Conservation (phyloP, 192 early-diverging fungal genomes). For the Coemansia sp. region DNA sequence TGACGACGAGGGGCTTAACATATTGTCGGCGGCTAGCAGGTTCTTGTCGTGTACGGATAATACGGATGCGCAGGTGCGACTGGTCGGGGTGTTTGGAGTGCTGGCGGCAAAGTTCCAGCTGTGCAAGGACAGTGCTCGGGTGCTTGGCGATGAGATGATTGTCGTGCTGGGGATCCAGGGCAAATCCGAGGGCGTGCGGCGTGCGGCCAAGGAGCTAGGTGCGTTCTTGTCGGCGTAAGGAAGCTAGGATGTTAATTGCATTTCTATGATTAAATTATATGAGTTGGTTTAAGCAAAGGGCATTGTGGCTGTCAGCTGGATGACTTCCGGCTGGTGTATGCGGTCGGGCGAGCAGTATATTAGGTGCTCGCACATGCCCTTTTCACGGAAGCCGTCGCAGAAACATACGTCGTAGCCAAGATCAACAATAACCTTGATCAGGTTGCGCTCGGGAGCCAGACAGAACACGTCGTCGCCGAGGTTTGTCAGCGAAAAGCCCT, state of each 20-base stretch:
- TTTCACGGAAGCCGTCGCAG: conserved; percentile 16
- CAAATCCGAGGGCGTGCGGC: conserved; percentile 21
- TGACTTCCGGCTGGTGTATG: conserved; percentile 34
- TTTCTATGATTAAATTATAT: too few species aligned
- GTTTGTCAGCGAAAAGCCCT: background rate
- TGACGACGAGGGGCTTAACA: conserved; percentile 36
- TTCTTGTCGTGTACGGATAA: conserved; percentile 24
- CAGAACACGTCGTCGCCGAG: conserved; percentile 11
- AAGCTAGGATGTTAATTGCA: too few species aligned
- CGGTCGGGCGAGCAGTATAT: conserved; percentile 20
- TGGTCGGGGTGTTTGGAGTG: conserved; percentile 45
- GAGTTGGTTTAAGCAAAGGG: conserved; percentile 21
- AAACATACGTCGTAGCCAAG: conserved; percentile 27
- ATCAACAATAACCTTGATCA: conserved; percentile 22
- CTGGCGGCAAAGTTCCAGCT: conserved; percentile 40
- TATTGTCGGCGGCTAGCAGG: conserved; percentile 30
- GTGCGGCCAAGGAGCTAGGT: conserved; percentile 30
- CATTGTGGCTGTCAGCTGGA: conserved; percentile 14
- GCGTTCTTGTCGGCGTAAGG: background rate
- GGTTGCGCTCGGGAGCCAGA: conserved; percentile 2
- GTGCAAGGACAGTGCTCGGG: conserved; percentile 48
- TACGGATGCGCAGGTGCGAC: conserved; percentile 39
- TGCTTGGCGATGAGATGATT: conserved; percentile 41
- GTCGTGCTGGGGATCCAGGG: conserved; percentile 41
- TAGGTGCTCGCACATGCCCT: conserved; percentile 28